Conservation (phyloP, 805 yeast species). For the Candida sphagnicola region DNA sequence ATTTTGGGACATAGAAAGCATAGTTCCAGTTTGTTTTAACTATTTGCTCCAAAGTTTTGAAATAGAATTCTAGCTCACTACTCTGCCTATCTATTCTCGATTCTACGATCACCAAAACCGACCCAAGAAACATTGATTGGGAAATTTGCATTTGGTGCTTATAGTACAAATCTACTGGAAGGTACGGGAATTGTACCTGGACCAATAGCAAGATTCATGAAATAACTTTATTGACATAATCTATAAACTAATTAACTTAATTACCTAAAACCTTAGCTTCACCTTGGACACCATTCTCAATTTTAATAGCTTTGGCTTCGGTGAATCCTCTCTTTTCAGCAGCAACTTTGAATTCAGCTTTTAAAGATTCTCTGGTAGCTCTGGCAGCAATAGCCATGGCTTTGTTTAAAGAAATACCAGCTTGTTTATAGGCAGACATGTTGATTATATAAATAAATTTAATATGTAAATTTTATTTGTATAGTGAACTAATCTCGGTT, state of each 20-base stretch:
- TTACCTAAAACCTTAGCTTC: slow-evolving; percentile 37
- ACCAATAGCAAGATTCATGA: neutral
- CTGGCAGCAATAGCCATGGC: slow-evolving; percentile 89
- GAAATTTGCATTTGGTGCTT: too few species aligned
- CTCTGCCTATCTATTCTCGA: too few species aligned
- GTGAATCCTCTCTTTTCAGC: slow-evolving; percentile 68
- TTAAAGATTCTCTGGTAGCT: slow-evolving; percentile 82
- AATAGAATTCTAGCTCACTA: too few species aligned
- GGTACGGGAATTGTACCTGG: too few species aligned
- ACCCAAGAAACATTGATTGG: too few species aligned
- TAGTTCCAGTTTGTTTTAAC: too few species aligned
- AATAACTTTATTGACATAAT: neutral
- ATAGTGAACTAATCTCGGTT: neutral
- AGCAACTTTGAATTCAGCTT: slow-evolving; percentile 74
- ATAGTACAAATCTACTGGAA: too few species aligned
- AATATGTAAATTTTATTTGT: neutral
- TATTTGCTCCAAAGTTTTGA: too few species aligned
- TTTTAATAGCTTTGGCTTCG: slow-evolving; percentile 70
- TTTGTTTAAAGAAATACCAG: slow-evolving; percentile 64
- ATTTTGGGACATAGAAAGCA: too few species aligned
- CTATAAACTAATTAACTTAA: slow-evolving; percentile 9
- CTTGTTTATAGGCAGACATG: slow-evolving; percentile 49
- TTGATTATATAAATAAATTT: slow-evolving; percentile 1
- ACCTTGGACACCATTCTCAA: slow-evolving; percentile 61
- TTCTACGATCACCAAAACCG: too few species aligned